A percentile compares a stretch with the other conserved stretches of the same genome.
Evolutionary conservation across 495 filamentous ascomycete species (phyloP).

Genomic region (Penicillium maclennaniae): DNA sequence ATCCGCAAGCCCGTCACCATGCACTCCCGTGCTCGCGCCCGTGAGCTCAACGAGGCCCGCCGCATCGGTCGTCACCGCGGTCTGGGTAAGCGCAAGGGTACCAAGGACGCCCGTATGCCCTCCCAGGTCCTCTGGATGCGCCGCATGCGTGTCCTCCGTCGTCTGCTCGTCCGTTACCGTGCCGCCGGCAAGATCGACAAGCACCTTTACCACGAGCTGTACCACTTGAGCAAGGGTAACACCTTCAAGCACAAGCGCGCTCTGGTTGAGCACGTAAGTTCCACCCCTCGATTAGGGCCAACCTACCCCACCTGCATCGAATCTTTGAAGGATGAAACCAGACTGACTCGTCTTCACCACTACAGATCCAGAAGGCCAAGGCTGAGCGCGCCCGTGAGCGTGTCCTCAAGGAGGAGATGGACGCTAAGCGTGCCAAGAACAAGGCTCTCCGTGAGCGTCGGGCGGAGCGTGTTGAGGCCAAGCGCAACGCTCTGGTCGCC

Average conservation of each 20-base stretch:
- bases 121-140: constrained; percentile 99
- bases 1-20: constrained; percentile 99
- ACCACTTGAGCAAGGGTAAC: constrained; percentile 99
- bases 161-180: constrained; percentile 98
- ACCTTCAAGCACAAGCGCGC: constrained; percentile 99
- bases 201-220: constrained; percentile 99
- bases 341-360: constrained; percentile 25
- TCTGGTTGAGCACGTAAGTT: constrained; percentile 97
- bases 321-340: constrained; percentile 1
- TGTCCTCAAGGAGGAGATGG: constrained; percentile 97
- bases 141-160: constrained; percentile 96
- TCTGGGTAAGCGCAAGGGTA: constrained; percentile 99
- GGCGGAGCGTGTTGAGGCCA: constrained; percentile 78
- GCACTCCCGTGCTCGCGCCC: constrained; percentile 95
- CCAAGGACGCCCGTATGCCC: constrained; percentile 98
- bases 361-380: constrained; percentile 98
- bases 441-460: constrained; percentile 98
- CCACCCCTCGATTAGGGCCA: neutral
- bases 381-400: constrained; percentile 96
- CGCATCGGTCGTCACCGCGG: constrained; percentile 93
- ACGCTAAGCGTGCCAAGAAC: constrained; percentile 98
- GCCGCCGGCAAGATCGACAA: constrained; percentile 99
- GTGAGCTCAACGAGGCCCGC: constrained; percentile 84
- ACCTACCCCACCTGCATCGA: neutral
- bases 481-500: constrained; percentile 78